Percentiles rank a stretch among this genome's conserved stretches.
Evolutionary conservation across 352 stramenopile species (phyloP).

Genomic region (Phytophthora pini): DNA sequence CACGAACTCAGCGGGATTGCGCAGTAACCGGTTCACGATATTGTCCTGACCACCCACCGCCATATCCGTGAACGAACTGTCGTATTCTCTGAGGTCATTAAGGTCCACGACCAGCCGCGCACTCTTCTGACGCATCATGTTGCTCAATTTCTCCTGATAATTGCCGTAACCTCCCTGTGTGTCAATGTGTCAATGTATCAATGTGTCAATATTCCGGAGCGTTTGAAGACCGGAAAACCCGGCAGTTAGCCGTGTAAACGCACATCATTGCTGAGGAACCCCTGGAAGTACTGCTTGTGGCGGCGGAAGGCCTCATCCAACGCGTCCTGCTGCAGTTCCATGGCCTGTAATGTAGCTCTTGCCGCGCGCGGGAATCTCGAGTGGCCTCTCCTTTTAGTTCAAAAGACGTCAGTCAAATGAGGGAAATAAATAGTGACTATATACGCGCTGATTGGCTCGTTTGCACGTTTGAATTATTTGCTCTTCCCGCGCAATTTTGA

Average conservation of each 20-base stretch:
- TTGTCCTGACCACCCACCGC: slow-evolving; percentile 69
- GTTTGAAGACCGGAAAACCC: not conserved
- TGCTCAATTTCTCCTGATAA: slow-evolving; percentile 81
- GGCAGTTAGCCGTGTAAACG: slow-evolving; percentile 15
- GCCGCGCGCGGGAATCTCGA: slow-evolving; percentile 37
- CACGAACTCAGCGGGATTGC: slow-evolving; percentile 85
- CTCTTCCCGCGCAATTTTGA: slow-evolving; percentile 9
- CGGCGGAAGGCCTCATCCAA: slow-evolving; percentile 86
- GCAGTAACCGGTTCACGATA: slow-evolving; percentile 75
- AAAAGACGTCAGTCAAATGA: slow-evolving; percentile 12
- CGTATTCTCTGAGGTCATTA: slow-evolving; percentile 92
- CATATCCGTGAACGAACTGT: slow-evolving; percentile 80
- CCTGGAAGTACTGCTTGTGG: slow-evolving; percentile 90
- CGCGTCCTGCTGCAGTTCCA: slow-evolving; percentile 86
- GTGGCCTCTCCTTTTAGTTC: slow-evolving; percentile 24
- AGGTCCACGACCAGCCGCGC: slow-evolving; percentile 88
- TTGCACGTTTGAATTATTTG: slow-evolving; percentile 26
- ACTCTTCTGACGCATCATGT: slow-evolving; percentile 82
- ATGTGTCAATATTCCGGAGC: slow-evolving; percentile 4
- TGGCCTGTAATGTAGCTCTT: slow-evolving; percentile 32
- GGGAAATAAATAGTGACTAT: slow-evolving; percentile 8
- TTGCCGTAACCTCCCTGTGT: slow-evolving; percentile 74
- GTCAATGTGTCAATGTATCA: slow-evolving; percentile 9
- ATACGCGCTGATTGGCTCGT: slow-evolving; percentile 4
- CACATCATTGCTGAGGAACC: slow-evolving; percentile 83